Evolutionary conservation across 2,329 filamentous ascomycete genomes (phyloP), one percentile per base, ranked within the genome.

Genomic region (Huntiella bhutanensis): DNA sequence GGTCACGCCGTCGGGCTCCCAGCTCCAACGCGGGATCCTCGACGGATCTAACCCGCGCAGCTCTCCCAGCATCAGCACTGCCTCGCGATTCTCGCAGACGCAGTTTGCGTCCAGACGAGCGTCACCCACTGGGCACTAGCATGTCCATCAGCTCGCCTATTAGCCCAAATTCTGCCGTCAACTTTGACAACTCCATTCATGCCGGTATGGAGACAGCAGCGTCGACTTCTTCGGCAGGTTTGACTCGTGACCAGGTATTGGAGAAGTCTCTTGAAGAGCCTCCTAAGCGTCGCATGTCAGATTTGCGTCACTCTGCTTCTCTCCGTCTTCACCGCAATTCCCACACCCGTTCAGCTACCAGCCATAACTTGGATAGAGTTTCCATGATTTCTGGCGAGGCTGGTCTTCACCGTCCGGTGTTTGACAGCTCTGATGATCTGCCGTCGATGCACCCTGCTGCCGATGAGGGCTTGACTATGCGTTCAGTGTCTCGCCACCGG

Each of bases 21-120:
- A 78, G 80, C 58, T 79, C 72, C 52, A 73, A 69, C 40, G 73
- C 75, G 39, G 82, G 76, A 59, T 82, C 75, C 45, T 67, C 66
- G 1, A 72, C 69, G 13, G 76, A 78, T 42, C 67, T 67, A 48
- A 60, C 69, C 51, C 56, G 44, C 12, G 37, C 46, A 15, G 34
- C 28, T 4, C 42, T 37, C 33, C 43, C 44, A 3, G 44, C 33
- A 33, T 33, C 37, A n/a, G 42, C 33, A 13, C 33, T 39, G 19
- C 56, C 68, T 56, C 57, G 70, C 60, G 56, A 77, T 57, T 19
- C 19, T 10, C 57, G 71, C 58, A 60, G 78, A 62, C 58, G 66
- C 62, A 66, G 70, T 58, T 53, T 77, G 53, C 59, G 73, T 56
- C 52, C 69, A 55, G 62, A 76, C 61, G 59, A 46, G 12, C 40